These are phyloP conservation scores for Camelina laxa DNA, from an alignment of 345 rosid genomes.

Conservation along the genomic window DNA sequence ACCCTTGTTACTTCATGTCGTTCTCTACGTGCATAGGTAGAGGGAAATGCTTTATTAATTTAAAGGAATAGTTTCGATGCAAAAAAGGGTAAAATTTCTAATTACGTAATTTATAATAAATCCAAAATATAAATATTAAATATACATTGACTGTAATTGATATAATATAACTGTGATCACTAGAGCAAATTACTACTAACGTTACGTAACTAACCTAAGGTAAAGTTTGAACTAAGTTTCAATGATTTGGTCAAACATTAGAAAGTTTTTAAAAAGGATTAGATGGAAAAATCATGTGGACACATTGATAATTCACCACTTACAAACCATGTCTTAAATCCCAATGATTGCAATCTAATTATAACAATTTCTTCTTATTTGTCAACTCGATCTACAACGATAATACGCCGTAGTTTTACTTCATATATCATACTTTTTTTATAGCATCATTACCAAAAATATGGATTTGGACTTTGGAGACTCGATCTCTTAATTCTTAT, in stretches of 20 bases:
- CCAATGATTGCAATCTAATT: slow-evolving; percentile 18
- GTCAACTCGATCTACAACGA: slow-evolving; percentile 23
- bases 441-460: background rate
- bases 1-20: slow-evolving; percentile 19
- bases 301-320: slow-evolving; percentile 29
- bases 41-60: background rate
- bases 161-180: too few species aligned
- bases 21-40: background rate
- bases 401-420: slow-evolving; percentile 15
- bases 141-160: too few species aligned
- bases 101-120: background rate
- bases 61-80: background rate
- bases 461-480: background rate
- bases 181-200: too few species aligned
- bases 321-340: slow-evolving; percentile 24
- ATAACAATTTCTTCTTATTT: background rate
- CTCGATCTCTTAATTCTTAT: background rate
- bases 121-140: background rate
- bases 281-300: slow-evolving; percentile 26
- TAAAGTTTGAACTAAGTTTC: slow-evolving; percentile 32
- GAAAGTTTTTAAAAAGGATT: background rate
- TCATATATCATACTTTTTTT: background rate
- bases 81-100: background rate
- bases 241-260: slow-evolving; percentile 35
- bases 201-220: background rate